Evolutionary conservation across 805 yeast genomes (phyloP).

Genomic region (Candida easanensis): DNA sequence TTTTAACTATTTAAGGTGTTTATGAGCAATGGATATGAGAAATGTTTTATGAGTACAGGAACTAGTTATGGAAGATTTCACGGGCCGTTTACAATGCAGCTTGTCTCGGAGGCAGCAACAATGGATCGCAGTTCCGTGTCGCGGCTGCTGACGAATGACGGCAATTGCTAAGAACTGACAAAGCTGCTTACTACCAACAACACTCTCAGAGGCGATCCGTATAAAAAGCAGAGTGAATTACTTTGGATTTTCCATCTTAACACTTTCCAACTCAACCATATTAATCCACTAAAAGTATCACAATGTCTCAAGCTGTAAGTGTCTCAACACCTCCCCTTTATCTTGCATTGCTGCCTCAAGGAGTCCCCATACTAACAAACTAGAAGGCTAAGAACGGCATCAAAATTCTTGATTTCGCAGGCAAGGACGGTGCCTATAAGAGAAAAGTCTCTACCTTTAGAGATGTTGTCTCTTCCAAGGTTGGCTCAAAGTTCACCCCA

Average conservation of each 20-base stretch:
- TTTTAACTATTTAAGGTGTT: too few species aligned
- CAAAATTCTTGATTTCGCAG: conserved; percentile 48
- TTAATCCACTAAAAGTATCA: background rate
- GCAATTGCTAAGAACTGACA: conserved; percentile 8
- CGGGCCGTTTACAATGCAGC: too few species aligned
- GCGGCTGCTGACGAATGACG: background rate
- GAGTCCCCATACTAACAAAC: background rate
- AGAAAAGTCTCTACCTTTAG: conserved; percentile 60
- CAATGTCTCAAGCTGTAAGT: background rate
- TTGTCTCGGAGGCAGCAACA: too few species aligned
- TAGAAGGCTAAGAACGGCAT: conserved; percentile 17
- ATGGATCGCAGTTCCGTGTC: background rate
- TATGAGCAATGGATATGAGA: too few species aligned
- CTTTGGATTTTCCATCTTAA: too few species aligned
- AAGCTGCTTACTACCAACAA: background rate
- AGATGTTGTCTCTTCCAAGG: conserved; percentile 52
- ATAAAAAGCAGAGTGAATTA: too few species aligned
- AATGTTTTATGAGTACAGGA: background rate
- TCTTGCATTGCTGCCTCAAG: background rate
- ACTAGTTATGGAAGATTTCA: too few species aligned
- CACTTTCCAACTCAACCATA: too few species aligned
- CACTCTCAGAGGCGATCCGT: too few species aligned
- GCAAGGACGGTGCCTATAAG: conserved; percentile 52
- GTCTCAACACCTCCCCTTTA: too few species aligned
- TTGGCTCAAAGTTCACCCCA: conserved; percentile 65